phyloP scores from a whole-genome alignment of 1,139 yeast species.

The Blastobotrys arbuscula region DNA sequence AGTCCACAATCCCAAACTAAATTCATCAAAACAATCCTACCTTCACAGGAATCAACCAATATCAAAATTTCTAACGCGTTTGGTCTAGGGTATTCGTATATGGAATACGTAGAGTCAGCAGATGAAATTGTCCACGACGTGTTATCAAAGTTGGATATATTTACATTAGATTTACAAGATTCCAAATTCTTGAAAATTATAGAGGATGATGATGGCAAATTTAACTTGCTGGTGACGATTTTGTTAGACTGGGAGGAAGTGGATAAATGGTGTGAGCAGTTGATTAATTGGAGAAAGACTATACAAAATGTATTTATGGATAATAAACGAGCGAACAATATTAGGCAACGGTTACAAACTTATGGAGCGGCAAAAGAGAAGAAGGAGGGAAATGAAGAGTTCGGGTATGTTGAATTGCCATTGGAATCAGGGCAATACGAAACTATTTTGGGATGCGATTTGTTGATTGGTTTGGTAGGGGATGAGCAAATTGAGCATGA shows the following conservation, averaged over 20 bases:
- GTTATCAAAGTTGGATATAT: constrained; percentile 32
- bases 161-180: constrained; percentile 24
- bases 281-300: constrained; percentile 23
- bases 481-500: constrained; percentile 18
- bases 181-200: not conserved
- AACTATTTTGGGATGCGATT: constrained; percentile 31
- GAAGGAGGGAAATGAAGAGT: constrained; percentile 7
- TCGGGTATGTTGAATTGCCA: constrained; percentile 26
- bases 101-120: constrained; percentile 32
- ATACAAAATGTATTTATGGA: constrained; percentile 7
- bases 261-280: constrained; percentile 21
- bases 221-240: constrained; percentile 17
- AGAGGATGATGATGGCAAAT: constrained; percentile 8
- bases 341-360: constrained; percentile 20
- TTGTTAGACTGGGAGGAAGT: constrained; percentile 25
- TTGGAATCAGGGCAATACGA: constrained; percentile 33
- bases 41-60: constrained; percentile 8
- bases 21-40: not conserved
- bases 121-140: constrained; percentile 26
- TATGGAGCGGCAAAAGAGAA: constrained; percentile 14
- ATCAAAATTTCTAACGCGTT: constrained; percentile 29
- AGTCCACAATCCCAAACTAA: not conserved
- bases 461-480: constrained; percentile 28
- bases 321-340: constrained; percentile 12
- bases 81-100: constrained; percentile 35